Evolutionary conservation across 192 early-diverging fungal species (phyloP), one percentile per base, ranked within the genome.

Genomic region (Linnemannia schmuckeri): DNA sequence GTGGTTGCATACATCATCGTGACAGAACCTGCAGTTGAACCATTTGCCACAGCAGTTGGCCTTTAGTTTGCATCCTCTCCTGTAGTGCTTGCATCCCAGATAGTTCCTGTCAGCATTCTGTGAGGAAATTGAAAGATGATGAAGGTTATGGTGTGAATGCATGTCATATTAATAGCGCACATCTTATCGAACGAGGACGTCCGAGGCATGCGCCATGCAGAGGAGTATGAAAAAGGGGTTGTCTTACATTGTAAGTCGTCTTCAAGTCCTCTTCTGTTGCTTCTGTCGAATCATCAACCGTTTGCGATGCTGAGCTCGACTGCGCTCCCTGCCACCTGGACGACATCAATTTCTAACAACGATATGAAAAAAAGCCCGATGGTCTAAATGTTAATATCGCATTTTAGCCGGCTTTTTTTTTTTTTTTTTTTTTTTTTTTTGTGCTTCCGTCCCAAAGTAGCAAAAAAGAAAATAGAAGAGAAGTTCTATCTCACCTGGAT

Each of bases 21-120:
- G 96, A 75, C 96, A 97, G 77, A 96, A 96, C 42, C 96, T 89
- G 82, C 96, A 97, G 12, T 94, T 90, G 79, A 90, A 94, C 92
- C 95, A 97, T 81, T 91, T 93, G 27, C 92, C 93, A 80, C 96
- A 97, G 76, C 96, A 97, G 80, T 95, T 93, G 2, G 95, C 95
- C 79, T 96, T 93, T 9, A 97, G 80, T 76, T 96, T 97, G 74
- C 90, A 90, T 20, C 91, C 91, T 33, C 96, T 77, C 76, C 93
- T 94, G 77, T 97, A 97, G 86, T 96, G 96, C 75, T 94, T 92
- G 91, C 96, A 97, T 30, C 96, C 96, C 41, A 95, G 82, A 46
- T 92, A 83, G 42, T 82, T 81, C 22, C 57, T 41, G 27, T 88
- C 88, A 52, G 91, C 80, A 82, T 96, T 90, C 93, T 95, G 72